phyloP scores from a whole-genome alignment of 2,329 filamentous ascomycete species.

The Diaporthe helianthi region DNA sequence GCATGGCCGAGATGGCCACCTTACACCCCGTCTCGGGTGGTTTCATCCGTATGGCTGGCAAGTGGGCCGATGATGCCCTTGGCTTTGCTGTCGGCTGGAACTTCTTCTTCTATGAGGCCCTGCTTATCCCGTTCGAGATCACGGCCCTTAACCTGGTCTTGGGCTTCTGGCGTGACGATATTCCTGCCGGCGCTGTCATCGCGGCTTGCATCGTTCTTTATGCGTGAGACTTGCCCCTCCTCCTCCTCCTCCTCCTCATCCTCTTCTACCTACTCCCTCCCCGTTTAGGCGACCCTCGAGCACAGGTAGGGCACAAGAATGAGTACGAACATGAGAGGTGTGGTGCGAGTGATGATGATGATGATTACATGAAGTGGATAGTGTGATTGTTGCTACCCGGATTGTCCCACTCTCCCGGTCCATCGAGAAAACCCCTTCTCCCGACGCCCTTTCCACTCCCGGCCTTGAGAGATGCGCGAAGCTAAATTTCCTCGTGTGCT shows the following conservation, averaged over 20 bases:
- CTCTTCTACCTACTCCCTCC: no score
- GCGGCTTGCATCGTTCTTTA: slow-evolving; percentile 62
- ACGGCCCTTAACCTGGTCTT: slow-evolving; percentile 50
- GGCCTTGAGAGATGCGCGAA: slow-evolving; percentile 3
- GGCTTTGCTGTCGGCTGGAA: slow-evolving; percentile 62
- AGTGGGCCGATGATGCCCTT: slow-evolving; percentile 71
- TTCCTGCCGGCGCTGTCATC: slow-evolving; percentile 59
- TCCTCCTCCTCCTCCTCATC: neutral
- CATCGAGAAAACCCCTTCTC: neutral
- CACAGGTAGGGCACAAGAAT: neutral
- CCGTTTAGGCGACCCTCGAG: no score
- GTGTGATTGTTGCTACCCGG: neutral
- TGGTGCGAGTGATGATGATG: neutral
- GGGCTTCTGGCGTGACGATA: slow-evolving; percentile 54
- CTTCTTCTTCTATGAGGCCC: slow-evolving; percentile 51
- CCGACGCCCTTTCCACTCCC: neutral
- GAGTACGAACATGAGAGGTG: neutral
- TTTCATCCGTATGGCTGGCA: slow-evolving; percentile 69
- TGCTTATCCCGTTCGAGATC: slow-evolving; percentile 51
- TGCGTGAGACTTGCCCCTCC: slow-evolving; percentile 52
- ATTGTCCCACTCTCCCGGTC: neutral
- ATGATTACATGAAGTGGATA: neutral
- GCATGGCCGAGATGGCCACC: slow-evolving; percentile 69
- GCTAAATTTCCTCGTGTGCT: slow-evolving; percentile 40
- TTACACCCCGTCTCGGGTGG: slow-evolving; percentile 69